phyloP scores from a whole-genome alignment of 2,329 filamentous ascomycete species.

The Aureobasidium sp. region DNA sequence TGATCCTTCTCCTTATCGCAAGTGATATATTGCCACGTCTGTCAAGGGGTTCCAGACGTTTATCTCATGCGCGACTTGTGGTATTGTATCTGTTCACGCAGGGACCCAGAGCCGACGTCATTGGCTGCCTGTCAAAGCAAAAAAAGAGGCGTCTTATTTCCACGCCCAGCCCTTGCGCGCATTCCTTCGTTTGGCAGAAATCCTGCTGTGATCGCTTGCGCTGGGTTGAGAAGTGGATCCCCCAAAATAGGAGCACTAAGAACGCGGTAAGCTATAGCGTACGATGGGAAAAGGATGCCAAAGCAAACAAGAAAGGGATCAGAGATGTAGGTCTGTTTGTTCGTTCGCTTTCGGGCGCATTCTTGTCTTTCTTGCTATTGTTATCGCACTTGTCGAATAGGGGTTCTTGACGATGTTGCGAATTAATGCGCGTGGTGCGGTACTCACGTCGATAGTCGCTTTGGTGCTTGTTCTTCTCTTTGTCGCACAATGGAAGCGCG shows the following conservation, averaged over 20 bases:
- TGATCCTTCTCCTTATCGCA: too few relatives aligned
- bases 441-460: background rate
- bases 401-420: background rate
- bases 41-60: too few relatives aligned
- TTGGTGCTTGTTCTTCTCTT: background rate
- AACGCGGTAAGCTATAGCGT: background rate
- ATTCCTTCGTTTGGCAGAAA: background rate
- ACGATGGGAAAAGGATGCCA: background rate
- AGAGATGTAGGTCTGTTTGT: background rate
- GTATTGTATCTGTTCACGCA: background rate
- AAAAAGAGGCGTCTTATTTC: background rate
- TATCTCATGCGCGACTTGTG: too few relatives aligned
- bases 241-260: background rate
- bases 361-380: background rate
- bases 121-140: background rate
- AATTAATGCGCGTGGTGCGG: background rate
- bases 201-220: background rate
- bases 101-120: background rate
- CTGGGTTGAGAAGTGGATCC: background rate
- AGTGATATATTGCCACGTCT: too few relatives aligned
- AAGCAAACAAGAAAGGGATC: background rate
- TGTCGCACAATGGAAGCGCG: slow-evolving; percentile 7
- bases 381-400: background rate
- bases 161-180: background rate
- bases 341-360: background rate